Percentiles rank a stretch among this genome's conserved stretches.
Evolutionary conservation across 1,139 yeast species (phyloP).

Genomic region (Hanseniaspora uvarum): DNA sequence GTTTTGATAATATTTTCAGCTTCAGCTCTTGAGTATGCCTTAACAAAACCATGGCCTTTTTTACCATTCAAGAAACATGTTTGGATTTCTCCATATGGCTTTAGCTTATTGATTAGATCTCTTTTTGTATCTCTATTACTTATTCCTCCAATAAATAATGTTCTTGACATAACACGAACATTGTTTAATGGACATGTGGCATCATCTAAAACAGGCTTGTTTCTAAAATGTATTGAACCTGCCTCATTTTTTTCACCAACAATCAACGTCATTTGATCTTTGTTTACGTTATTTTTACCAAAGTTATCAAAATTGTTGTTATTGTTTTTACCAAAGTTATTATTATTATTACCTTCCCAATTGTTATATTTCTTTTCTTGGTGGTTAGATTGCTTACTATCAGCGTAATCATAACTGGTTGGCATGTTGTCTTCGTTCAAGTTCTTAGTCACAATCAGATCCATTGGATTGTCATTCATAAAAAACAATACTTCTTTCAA

Average conservation of each 20-base stretch:
- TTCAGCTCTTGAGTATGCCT: slow-evolving; percentile 88
- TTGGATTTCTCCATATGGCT: slow-evolving; percentile 92
- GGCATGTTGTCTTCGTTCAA: not conserved
- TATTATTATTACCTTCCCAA: not conserved
- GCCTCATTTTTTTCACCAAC: slow-evolving; percentile 55
- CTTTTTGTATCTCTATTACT: slow-evolving; percentile 71
- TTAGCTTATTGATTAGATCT: slow-evolving; percentile 54
- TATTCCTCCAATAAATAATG: slow-evolving; percentile 88
- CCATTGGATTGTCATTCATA: slow-evolving; percentile 11
- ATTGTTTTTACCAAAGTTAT: not conserved
- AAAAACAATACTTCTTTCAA: slow-evolving; percentile 4
- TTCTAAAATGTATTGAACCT: slow-evolving; percentile 63
- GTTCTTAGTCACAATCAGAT: slow-evolving; percentile 6
- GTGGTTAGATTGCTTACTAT: not conserved
- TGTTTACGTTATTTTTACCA: slow-evolving; percentile 20
- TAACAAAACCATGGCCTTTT: slow-evolving; percentile 90
- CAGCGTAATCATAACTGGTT: not conserved
- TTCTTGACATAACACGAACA: slow-evolving; percentile 76
- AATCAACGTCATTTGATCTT: slow-evolving; percentile 29
- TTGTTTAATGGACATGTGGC: slow-evolving; percentile 65
- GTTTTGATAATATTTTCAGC: slow-evolving; percentile 68
- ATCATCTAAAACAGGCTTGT: slow-evolving; percentile 61
- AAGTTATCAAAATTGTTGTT: slow-evolving; percentile 22
- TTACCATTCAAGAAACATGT: slow-evolving; percentile 78
- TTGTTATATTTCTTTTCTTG: not conserved